Evolutionary conservation across 202 grass and related monocot genomes (phyloP), one percentile per base, ranked within the genome.

Genomic region (Saccharum hybrid): DNA sequence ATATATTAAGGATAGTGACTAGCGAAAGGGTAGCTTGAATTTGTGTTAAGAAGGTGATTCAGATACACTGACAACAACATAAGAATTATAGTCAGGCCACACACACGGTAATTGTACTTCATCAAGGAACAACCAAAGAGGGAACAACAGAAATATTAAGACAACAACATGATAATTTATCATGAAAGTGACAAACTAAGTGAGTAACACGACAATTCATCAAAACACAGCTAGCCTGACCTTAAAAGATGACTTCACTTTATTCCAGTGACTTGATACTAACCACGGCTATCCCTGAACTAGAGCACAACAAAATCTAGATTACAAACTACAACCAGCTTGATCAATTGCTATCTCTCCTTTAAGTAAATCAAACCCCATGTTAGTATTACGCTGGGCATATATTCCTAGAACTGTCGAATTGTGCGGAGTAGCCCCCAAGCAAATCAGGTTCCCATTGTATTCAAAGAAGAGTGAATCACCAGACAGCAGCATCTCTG

Each of bases 1-100:
- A n/a, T n/a, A n/a, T n/a, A 42, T 42, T 42, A 62, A 75, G n/a
- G n/a, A 75, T 1, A 19, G 13, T 14, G 18, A 83, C 68, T 49
- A 51, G 7, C 63, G 34, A 80, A 81, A 45, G 16, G 46, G 41
- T 74, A 88, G 67, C 33, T 61, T 74, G 21, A 43, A 85, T 67
- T 61, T 18, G 63, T 52, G 13, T 48, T 48, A 4, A 48, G 13
- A 48, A 48, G 45, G 19, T 81, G 19, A 11, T 81, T 85, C 65
- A 82, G 56, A 23, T 9, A 69, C 36, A 78, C 57, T 10, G 34
- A 34, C 43, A 46, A 46, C 11, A 46, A 14, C 34, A 36, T 4
- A 14, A 46, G 3, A 46, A 13, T 13, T 46, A 46, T 46, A 46
- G 43, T 4, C 4, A 46, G 43, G 43, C 12, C 6, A 42, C 43